Evolutionary conservation across 345 rosid genomes (phyloP).

Genomic region (Clarkia xantiana): DNA sequence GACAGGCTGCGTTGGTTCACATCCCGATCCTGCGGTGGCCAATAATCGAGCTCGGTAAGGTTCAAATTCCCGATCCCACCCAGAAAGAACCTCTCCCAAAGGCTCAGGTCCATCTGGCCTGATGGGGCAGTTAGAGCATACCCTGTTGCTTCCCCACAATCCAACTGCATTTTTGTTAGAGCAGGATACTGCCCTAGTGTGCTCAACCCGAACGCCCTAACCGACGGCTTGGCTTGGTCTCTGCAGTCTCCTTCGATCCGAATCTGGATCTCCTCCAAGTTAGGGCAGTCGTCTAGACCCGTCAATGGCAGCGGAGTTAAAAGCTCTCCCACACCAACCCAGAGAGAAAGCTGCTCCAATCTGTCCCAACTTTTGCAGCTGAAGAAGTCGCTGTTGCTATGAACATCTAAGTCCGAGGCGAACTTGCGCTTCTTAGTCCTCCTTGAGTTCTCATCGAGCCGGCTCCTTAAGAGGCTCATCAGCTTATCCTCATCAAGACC

Average conservation of each 20-base stretch:
- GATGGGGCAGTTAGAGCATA: constrained; percentile 66
- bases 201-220: constrained; percentile 51
- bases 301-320: constrained; percentile 36
- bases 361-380: constrained; percentile 51
- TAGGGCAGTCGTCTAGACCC: constrained; percentile 66
- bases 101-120: constrained; percentile 68
- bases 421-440: constrained; percentile 36
- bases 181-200: constrained; percentile 39
- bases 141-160: constrained; percentile 61
- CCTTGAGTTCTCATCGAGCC: constrained; percentile 14
- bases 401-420: constrained; percentile 12
- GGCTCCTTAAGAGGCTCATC: background rate
- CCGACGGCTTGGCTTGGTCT: constrained; percentile 37
- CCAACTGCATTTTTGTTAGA: constrained; percentile 66
- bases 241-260: constrained; percentile 84
- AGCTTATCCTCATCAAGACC: constrained; percentile 3
- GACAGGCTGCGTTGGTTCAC: constrained; percentile 76
- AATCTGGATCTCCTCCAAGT: constrained; percentile 63
- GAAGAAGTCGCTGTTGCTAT: constrained; percentile 17
- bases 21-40: constrained; percentile 88
- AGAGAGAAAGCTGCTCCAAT: constrained; percentile 49
- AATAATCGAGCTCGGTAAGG: constrained; percentile 63
- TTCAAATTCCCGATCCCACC: constrained; percentile 44
- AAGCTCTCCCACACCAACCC: constrained; percentile 65
- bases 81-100: constrained; percentile 85